Base-by-base conservation (phyloP, 345 rosid genomes). In the Linum trigynum region DNA sequence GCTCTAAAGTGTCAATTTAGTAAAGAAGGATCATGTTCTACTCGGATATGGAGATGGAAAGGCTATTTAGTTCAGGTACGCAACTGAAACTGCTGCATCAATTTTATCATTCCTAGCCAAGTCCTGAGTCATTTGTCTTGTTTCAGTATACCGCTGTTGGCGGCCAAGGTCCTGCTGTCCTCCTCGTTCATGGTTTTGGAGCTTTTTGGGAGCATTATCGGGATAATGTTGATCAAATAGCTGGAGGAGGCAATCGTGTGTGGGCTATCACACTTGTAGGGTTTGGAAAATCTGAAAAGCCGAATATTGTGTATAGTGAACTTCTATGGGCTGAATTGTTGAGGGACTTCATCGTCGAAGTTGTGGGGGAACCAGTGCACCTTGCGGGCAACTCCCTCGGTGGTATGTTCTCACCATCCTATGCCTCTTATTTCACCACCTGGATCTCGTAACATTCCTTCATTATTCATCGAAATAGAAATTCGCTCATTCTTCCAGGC, bases 101-200 rank as follows among this genome's bases (percentile, higher is more conserved):
- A n/a, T n/a, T n/a, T n/a, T n/a, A n/a, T n/a, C n/a, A 40, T 69
- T 71, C 17, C 63, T 38, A 2, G 12, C n/a, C 51, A 15, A 39
- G 40, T 41, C 65, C 43, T 67, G 17, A 42, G 37, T 51, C 16
- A 39, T 41, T 60, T 12, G 63, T 69, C 7, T 56, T 70, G 62
- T 73, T 74, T 65, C 83, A 87, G 96, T 92, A 89, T 70, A 77
- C 85, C 38, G 74, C 76, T 60, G 79, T 55, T 74, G 98, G 95
- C 36, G 56, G 71, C 56, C 69, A 71, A 76, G 95, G 95, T 65
- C 95, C 95, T 66, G 81, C 92, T 2, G 72, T 75, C 69, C 85
- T 92, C 63, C 87, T 89, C 50, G 95, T 92, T 64, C 96, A 92
- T 80, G 96, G 98, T 64, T 92, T 92, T 85, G 98, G 96, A 72